phyloP scores from a whole-genome alignment of 106 monocot species.

The Alisma plantagoaquatica region DNA sequence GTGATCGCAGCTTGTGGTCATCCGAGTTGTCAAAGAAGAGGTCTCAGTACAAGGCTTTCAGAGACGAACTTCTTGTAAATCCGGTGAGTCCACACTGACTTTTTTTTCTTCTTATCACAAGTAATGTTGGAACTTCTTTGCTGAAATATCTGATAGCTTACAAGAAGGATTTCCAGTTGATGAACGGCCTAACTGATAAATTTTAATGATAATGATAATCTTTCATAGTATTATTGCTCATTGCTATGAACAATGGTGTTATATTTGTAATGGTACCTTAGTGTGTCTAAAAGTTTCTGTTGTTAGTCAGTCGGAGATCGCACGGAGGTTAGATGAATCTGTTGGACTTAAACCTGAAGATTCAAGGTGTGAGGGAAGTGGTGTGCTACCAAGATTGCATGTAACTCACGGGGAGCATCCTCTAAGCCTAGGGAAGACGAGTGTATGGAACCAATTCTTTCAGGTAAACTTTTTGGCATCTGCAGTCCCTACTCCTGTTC shows the following conservation, averaged over 20 bases:
- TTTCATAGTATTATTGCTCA: not conserved
- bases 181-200: not conserved
- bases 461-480: slow-evolving; percentile 42
- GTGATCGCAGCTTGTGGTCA: slow-evolving; percentile 46
- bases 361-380: slow-evolving; percentile 23
- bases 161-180: not conserved
- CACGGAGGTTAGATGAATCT: slow-evolving; percentile 71
- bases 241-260: not conserved
- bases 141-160: not conserved
- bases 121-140: not conserved
- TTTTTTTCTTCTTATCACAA: not conserved
- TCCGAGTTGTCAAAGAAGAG: slow-evolving; percentile 65
- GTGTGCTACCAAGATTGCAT: slow-evolving; percentile 56
- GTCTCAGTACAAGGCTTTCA: slow-evolving; percentile 64
- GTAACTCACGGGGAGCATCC: slow-evolving; percentile 82
- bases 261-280: slow-evolving; percentile 2
- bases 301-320: slow-evolving; percentile 92
- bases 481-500: no score
- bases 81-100: slow-evolving; percentile 79
- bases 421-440: slow-evolving; percentile 73
- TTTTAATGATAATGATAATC: not conserved
- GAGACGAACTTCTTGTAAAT: slow-evolving; percentile 67
- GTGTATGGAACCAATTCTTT: slow-evolving; percentile 94
- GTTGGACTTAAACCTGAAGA: slow-evolving; percentile 31
- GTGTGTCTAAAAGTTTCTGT: slow-evolving; percentile 34